These are phyloP conservation scores for Medicago truncatula DNA, from an alignment of 306 rosid species.

Conservation along the genomic window MtrunA17r5.0-ANR NC_053048.1:43557501-43558000, in stretches of 20 bases:
- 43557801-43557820: not conserved
- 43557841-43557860: not conserved
- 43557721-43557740: not conserved
- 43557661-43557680: conserved; percentile 6
- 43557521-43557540: conserved; percentile 22
- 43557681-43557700: not conserved
- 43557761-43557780: not conserved
- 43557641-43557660: conserved; percentile 13
- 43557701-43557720: not conserved
- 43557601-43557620: not conserved
- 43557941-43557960: conserved; percentile 51
- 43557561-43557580: not conserved
- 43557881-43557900: not conserved
- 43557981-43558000: conserved; percentile 65
- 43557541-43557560: conserved; percentile 2
- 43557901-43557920: conserved; percentile 49
- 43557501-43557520: not conserved
- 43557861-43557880: conserved; percentile 24
- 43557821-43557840: not conserved
- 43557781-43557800: not conserved
- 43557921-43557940: conserved; percentile 46
- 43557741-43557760: not conserved
- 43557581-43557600: too few relatives aligned
- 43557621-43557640: not conserved
- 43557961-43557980: conserved; percentile 65